Evolutionary conservation across 2,329 filamentous ascomycete genomes (phyloP), one percentile per base, ranked within the genome.

Genomic region (Nemania sp.): DNA sequence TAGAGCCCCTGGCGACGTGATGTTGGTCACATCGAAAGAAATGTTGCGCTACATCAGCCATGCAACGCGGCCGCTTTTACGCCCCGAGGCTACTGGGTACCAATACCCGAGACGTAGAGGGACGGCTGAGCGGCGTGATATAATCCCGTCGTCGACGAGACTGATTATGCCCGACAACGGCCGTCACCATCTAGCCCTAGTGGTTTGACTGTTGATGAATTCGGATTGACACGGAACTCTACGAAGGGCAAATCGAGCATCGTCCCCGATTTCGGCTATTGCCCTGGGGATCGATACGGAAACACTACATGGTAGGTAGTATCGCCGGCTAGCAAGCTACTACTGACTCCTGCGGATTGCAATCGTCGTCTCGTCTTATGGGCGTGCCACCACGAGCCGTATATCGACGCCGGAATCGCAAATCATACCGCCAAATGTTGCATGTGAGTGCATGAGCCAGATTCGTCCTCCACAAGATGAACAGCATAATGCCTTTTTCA

Each of bases 21-120:
- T 59, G 37, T 47, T 62, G 1, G 48, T 15, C 9, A 37, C 37
- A 9, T 55, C 60, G 11, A 49, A 49, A 37, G 57, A 57, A 10
- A 52, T 57, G 17, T 56, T 45, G 13, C 50, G 53, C 29, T 52
- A 56, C 4, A 50, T 50, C 1, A 20, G n/a, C 7, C 46, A 34
- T 18, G 47, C 29, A 1, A 45, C 60, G 18, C 54, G 17, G 35
- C 20, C 37, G 13, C 25, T 42, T 13, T 39, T 45, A 17, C 39
- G 20, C 12, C 2, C 37, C 1, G 50, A 42, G 13, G 45, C 17
- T 20, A 2, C 42, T 4, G 25, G 20, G 40, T 42, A 48, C 15
- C 42, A 47, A 18, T 40, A 13, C 2, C 35, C 25, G 11, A 18
- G 52, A 2, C 17, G 34, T 7, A 40, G 20, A 6, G 48, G 40